Conservation (phyloP, 768 basidiomycete species). For the Fomitopsis pulvina region DNA sequence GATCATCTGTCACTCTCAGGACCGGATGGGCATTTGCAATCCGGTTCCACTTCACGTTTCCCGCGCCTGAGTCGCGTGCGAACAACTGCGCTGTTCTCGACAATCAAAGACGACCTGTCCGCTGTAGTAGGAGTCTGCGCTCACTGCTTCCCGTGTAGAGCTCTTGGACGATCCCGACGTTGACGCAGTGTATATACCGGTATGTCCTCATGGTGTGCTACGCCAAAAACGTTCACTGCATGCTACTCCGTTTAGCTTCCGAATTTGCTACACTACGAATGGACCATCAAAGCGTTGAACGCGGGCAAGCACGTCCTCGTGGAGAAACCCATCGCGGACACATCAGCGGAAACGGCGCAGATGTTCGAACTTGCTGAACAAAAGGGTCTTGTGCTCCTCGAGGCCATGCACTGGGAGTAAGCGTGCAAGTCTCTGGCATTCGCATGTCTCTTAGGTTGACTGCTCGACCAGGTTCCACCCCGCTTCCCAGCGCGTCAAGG, state of each 20-base stretch:
- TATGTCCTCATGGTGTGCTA: neutral
- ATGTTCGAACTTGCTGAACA: slow-evolving; percentile 22
- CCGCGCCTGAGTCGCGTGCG: too few species aligned
- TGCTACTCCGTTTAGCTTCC: slow-evolving; percentile 18
- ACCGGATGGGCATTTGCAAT: too few species aligned
- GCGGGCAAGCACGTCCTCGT: slow-evolving; percentile 30
- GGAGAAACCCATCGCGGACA: slow-evolving; percentile 27
- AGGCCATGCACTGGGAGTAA: slow-evolving; percentile 22
- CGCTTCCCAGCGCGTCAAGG: slow-evolving; percentile 44
- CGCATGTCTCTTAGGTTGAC: too few species aligned
- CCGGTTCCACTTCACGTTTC: too few species aligned
- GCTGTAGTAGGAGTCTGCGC: too few species aligned
- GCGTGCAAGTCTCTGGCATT: too few species aligned
- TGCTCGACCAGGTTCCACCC: slow-evolving; percentile 49
- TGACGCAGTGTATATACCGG: slow-evolving; percentile 26
- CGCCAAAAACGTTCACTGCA: neutral
- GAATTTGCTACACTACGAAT: slow-evolving; percentile 29
- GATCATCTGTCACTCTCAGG: too few species aligned
- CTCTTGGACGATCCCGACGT: slow-evolving; percentile 21
- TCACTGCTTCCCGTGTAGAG: too few species aligned
- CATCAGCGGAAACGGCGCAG: slow-evolving; percentile 15
- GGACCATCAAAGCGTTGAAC: slow-evolving; percentile 26
- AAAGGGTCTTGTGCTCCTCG: slow-evolving; percentile 21
- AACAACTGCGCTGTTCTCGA: too few species aligned
- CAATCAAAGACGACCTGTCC: too few species aligned